A percentile compares a stretch with the other conserved stretches of the same genome.
Evolutionary conservation across 2,329 filamentous ascomycete genomes (phyloP).

Genomic region (Magnaporthales sp.): DNA sequence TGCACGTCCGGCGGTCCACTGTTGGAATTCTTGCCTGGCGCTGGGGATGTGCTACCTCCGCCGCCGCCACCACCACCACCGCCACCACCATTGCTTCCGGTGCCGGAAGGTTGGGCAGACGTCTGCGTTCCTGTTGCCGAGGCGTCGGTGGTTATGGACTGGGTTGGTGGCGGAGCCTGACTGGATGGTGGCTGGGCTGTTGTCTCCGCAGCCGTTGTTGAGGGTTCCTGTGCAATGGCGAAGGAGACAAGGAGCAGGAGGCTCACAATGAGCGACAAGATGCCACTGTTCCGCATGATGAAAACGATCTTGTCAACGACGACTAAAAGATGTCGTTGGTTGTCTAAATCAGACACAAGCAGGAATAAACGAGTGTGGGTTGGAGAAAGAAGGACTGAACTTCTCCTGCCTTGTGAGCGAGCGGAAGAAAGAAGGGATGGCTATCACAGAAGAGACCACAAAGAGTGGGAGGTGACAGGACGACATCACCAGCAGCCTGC

Average conservation of each 20-base stretch:
- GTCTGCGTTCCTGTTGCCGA: slow-evolving; percentile 7
- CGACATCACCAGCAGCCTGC: neutral
- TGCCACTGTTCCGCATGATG: slow-evolving; percentile 13
- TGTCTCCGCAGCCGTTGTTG: slow-evolving; percentile 10
- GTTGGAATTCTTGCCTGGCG: slow-evolving; percentile 20
- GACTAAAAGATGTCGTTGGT: neutral
- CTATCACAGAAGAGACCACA: neutral
- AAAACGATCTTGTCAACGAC: neutral
- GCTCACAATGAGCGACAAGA: slow-evolving; percentile 20
- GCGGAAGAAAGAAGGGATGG: neutral
- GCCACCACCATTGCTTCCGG: slow-evolving; percentile 12
- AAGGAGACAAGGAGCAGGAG: slow-evolving; percentile 17
- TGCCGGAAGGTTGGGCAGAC: slow-evolving; percentile 12
- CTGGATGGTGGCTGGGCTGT: slow-evolving; percentile 8
- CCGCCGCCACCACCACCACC: slow-evolving; percentile 14
- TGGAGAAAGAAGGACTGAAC: neutral
- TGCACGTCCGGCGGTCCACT: slow-evolving; percentile 41
- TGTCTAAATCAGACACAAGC: neutral
- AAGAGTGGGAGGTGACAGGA: neutral
- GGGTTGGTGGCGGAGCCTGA: neutral
- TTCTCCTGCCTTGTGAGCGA: neutral
- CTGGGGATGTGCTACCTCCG: neutral
- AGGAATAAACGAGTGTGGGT: neutral
- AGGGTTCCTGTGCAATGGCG: slow-evolving; percentile 20
- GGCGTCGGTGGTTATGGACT: neutral